Evolutionary conservation across 345 rosid genomes (phyloP), one percentile per base, ranked within the genome.

Genomic region (Ailanthus altissimus): DNA sequence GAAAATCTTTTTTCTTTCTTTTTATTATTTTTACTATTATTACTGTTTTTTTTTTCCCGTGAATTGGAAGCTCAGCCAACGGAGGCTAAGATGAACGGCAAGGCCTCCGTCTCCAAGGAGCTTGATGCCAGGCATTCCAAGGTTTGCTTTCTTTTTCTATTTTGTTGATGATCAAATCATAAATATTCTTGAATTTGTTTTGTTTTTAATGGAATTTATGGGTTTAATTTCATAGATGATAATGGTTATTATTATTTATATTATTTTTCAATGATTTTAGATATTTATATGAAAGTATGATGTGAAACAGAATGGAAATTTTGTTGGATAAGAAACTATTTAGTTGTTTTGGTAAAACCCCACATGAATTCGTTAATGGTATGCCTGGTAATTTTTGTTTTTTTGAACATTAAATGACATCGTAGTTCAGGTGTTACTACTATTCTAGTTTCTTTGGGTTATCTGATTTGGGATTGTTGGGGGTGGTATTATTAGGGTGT

Each of bases 91-190:
- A 90, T 89, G 93, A 92, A 89, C 87, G 79, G 81, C 77, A 92
- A 92, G 85, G 91, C 97, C 79, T 80, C 87, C 61, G 86, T 92
- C 75, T 86, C 97, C 77, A 92, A 87, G 77, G 97, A 92, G 81
- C 93, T 90, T 54, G 87, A 89, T 78, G 92, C 92, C 69, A 90
- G 80, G 78, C 97, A 92, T 75, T 72, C 84, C 67, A 92, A 92
- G 94, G 97, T 92, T 45, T 57, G 77, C 56, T 18, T 21, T 43
- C 74, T 42, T 64, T 63, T 61, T 32, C 38, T 32, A 32, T 1
- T 32, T 32, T 32, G 38, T 32, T 77, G 69, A 6, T 54, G 59
- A 32, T 49, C 36, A 28, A 16, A 8, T 36, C 50, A 51, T 10
- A 28, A 14, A 45, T 26, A 12, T 63, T 66, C 5, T 49, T 77